Evolutionary conservation across 75 land plant species (phyloP).

Genomic region (Selaginella moellendorffii): DNA sequence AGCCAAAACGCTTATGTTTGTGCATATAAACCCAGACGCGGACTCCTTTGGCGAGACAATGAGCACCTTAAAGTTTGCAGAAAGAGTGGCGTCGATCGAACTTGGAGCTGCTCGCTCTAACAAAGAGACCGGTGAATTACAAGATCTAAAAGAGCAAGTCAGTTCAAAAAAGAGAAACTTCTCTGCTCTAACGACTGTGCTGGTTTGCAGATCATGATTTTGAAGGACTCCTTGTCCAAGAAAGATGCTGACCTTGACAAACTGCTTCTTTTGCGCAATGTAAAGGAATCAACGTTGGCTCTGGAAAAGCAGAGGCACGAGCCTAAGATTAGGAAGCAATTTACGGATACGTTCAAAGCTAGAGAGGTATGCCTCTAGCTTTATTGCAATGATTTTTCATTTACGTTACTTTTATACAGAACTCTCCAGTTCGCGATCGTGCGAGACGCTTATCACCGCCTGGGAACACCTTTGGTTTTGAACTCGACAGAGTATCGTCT

Average conservation of each 20-base stretch:
- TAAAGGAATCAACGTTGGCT: neutral
- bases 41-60: slow-evolving; percentile 46
- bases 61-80: slow-evolving; percentile 65
- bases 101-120: slow-evolving; percentile 56
- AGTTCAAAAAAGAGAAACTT: neutral
- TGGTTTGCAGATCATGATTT: slow-evolving; percentile 34
- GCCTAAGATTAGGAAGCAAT: no score
- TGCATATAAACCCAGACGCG: slow-evolving; percentile 48
- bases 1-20: slow-evolving; percentile 65
- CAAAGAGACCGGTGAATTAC: slow-evolving; percentile 44
- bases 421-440: neutral
- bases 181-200: neutral
- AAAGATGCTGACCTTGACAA: slow-evolving; percentile 38
- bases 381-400: no score
- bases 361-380: no score
- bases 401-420: neutral
- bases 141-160: slow-evolving; percentile 58
- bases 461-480: neutral
- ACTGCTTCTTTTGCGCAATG: neutral
- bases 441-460: neutral
- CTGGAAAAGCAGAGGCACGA: neutral
- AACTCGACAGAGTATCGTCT: neutral
- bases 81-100: slow-evolving; percentile 49
- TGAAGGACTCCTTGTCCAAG: slow-evolving; percentile 48
- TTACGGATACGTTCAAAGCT: no score